Evolutionary conservation across 306 rosid genomes (phyloP), one percentile per base, ranked within the genome.

Genomic region (Dalbergia cultrata): DNA sequence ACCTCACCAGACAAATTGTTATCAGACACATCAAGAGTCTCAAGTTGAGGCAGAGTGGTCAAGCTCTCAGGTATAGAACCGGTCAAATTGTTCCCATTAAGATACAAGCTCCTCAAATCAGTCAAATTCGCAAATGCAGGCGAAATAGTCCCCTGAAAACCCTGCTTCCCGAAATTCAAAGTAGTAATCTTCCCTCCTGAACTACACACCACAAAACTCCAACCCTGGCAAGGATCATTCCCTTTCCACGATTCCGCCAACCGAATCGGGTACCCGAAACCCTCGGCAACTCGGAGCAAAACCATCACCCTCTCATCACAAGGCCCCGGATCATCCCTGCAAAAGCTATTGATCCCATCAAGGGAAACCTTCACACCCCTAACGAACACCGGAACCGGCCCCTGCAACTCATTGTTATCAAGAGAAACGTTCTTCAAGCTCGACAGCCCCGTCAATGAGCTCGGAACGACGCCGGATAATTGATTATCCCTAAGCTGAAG

Each of bases 401-500:
- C 98, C 83, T 92, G 97, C 69, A 95, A 87, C 33, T 45, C 58
- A 37, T 95, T 95, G 79, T 95, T 92, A 8, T 82, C 87, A 57
- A 95, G 11, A 58, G 87, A 67, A 79, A 95, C 88, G 17, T 84
- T 89, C 64, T 5, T 5, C 83, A 95, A 37, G 19, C 88, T 85
- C 13, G 97, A 21, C 7, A 90, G 19, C 14, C 31, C 34, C 67
- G n/a, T 85, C 33, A 95, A 72, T 1, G 97, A 88, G 1, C 18
- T 12, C 8, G 97, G 97, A 31, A 95, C 87, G 13, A 88, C 8
- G 14, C 98, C 97, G 0, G 95, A 88, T 3, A 95, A 75, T 74
- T 64, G 84, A 47, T 95, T 95, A 47, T 95, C 97, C n/a, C 98
- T 67, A 0, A 95, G 85, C 81, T 86, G 89, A 73, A 95, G 80